Conservation (phyloP, 176 grass and related monocot genomes). For the Tillandsia leiboldiana region DNA sequence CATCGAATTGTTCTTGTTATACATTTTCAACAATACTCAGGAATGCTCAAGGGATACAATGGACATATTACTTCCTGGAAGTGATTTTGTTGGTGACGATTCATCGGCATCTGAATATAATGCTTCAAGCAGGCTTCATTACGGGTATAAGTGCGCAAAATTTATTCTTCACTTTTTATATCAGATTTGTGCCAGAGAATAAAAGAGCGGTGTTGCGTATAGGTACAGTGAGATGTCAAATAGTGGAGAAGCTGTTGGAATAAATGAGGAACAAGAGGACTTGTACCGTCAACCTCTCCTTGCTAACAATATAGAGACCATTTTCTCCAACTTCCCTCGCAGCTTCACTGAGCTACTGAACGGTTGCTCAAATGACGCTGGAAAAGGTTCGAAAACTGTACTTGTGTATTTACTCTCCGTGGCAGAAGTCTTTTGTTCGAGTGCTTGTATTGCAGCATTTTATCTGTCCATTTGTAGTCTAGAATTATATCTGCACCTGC, state of each 20-base stretch:
- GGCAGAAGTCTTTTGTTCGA: neutral
- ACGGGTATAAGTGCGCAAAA: conserved; percentile 23
- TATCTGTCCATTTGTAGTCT: neutral
- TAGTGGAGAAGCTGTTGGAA: conserved; percentile 25
- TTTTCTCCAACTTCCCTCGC: conserved; percentile 32
- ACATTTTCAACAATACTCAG: conserved; percentile 2
- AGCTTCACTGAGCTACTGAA: conserved; percentile 46
- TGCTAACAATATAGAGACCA: conserved; percentile 22
- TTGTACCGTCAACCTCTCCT: conserved; percentile 19
- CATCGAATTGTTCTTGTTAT: too few relatives aligned
- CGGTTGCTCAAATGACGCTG: conserved; percentile 29
- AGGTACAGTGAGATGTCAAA: conserved; percentile 26
- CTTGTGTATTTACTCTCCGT: neutral
- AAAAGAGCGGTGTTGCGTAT: conserved; percentile 4
- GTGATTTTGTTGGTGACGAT: conserved; percentile 34
- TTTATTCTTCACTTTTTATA: neutral
- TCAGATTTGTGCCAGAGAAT: neutral
- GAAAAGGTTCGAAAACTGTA: conserved; percentile 15
- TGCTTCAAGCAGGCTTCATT: conserved; percentile 35
- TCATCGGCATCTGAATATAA: conserved; percentile 47
- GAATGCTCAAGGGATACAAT: conserved; percentile 32
- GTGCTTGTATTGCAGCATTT: neutral
- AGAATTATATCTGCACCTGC: conserved; percentile 8
- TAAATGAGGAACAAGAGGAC: conserved; percentile 25
- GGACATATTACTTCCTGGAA: conserved; percentile 38